A percentile compares a stretch with the other conserved stretches of the same genome.
Conservation (phyloP, 1,284 basidiomycete species). For the Meira nashicola region DNA sequence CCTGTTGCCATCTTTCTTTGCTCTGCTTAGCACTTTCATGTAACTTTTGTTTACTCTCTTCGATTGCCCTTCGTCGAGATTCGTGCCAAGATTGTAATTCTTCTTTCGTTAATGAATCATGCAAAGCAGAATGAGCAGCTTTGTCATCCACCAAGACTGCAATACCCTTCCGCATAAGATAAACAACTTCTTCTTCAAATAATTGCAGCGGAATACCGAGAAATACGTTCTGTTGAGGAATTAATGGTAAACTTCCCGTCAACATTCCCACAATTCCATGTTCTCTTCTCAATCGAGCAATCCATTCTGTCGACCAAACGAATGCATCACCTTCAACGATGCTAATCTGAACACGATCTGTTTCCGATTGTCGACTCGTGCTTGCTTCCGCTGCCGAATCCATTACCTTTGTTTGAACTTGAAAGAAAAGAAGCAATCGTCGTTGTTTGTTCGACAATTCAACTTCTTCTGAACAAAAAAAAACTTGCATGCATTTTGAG, state of each 20-base stretch:
- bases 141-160: slow-evolving; percentile 74
- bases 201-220: slow-evolving; percentile 82
- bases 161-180: slow-evolving; percentile 76
- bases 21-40: slow-evolving; percentile 24
- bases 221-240: slow-evolving; percentile 95
- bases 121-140: slow-evolving; percentile 58
- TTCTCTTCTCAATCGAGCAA: slow-evolving; percentile 44
- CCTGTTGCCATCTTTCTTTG: slow-evolving; percentile 51
- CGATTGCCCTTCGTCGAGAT: slow-evolving; percentile 5
- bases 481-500: not conserved
- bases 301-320: slow-evolving; percentile 22
- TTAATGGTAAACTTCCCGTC: slow-evolving; percentile 83
- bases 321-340: slow-evolving; percentile 10
- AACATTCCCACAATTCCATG: slow-evolving; percentile 80
- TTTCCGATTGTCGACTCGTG: too few species aligned
- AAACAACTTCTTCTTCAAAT: slow-evolving; percentile 84
- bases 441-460: not conserved
- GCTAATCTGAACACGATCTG: not conserved
- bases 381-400: too few species aligned
- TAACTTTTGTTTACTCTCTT: slow-evolving; percentile 11
- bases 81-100: slow-evolving; percentile 13
- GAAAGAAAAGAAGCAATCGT: too few species aligned
- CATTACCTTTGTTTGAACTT: too few species aligned
- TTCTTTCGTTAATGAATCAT: slow-evolving; percentile 55
- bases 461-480: not conserved